Evolutionary conservation across 2,329 filamentous ascomycete species (phyloP), one percentile per base, ranked within the genome.

Genomic region (Leptoxyphium fumago): DNA sequence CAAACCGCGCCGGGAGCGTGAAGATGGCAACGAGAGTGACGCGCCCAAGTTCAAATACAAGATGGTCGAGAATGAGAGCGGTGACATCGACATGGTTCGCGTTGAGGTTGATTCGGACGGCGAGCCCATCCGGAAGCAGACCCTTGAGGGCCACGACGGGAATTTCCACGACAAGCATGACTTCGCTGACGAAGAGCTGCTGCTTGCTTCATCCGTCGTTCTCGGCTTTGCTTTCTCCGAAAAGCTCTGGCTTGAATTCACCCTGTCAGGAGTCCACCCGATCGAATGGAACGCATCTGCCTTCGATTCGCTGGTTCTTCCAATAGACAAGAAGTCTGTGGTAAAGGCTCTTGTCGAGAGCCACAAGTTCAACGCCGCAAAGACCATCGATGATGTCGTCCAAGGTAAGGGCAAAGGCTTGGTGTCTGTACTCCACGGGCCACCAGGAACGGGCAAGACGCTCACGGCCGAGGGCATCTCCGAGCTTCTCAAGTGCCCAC

Each of bases 161-260:
- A 21, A 41, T 3, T 6, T 29, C 14, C 71, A 1, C 29, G 39
- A 46, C 46, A 36, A 36, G 32, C 32, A 15, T 36, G 68, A 74
- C 15, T 88, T 91, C 59, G 82, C 74, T 0, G 84, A 91, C 41
- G 85, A 93, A 48, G 84, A 94, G 52, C 80, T 91, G 18, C 68
- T 94, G 5, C 80, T 93, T 41, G 80, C 86, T 2, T 89, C 84
- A 2, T 82, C 87, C 0, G 79, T 93, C 0, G 84, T 94, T 0
- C 73, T 93, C 1, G 88, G 87, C 0, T 94, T 94, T 54, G 77
- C 84, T 1, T 93, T 94, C 60, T 78, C 77, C 1, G 85, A 94
- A 63, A 94, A 94, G 64, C 70, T 85, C 9, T 95, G 87, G 88
- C 73, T 94, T 0, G 85, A 94, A 59, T 86, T 94, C 54, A 80